These are phyloP conservation scores for sorghum (Sorghum bicolor) DNA, from an alignment of 176 grass and related monocot genomes.

Conservation along the genomic window Sorghum_bicolor_NCBIv3 NC_012878.2:45257501-45258000, in stretches of 20 bases:
- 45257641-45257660: constrained; percentile 50
- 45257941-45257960: not conserved
- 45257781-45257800: no score
- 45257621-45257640: constrained; percentile 94
- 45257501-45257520: not conserved
- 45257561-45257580: constrained; percentile 72
- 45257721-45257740: no score
- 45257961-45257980: not conserved
- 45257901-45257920: no score
- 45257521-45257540: no score
- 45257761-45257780: no score
- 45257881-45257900: no score
- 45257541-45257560: constrained; percentile 67
- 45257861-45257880: no score
- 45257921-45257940: constrained; percentile 12
- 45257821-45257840: no score
- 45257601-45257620: constrained; percentile 49
- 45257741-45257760: no score
- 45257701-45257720: no score
- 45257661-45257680: not conserved
- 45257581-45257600: constrained; percentile 91
- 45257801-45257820: no score
- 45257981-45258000: constrained; percentile 67
- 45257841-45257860: no score
- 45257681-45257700: not conserved